Base-by-base conservation (phyloP, 306 rosid species). In the Gleditsia sinensis region DNA sequence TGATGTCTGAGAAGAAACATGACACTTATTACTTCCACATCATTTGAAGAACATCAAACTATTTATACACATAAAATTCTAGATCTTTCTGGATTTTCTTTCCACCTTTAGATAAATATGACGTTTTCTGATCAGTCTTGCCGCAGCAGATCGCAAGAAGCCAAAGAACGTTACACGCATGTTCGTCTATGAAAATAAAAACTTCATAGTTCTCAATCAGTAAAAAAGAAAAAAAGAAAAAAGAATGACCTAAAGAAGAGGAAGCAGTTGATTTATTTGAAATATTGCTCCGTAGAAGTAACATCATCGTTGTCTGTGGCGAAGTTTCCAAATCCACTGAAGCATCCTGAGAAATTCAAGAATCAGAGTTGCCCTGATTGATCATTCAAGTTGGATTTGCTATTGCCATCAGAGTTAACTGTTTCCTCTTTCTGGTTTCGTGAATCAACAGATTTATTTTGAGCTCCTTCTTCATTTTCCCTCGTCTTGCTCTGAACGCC, bases 251-350 rank as follows among this genome's bases (percentile, higher is more conserved):
- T 8, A 17, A 60, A 70, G 53, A 54, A 67, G 64, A 17, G 70
- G 34, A 32, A 49, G 60, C 73, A 81, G 28, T 67, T 69, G 25
- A 55, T 19, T 77, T 63, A 55, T 80, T 33, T 55, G 25, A 57
- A 51, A 61, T 17, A 69, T 88, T 81, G 85, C 90, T 82, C 89
- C 37, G 86, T 78, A 43, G 96, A 80, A 40, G 78, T 61, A 71
- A 24, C 80, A 80, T 79, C 86, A 2, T 51, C 74, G 76, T 43
- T 83, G 83, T 82, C 61, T 88, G 90, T 1, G 88, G 93, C 76
- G 88, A 81, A 72, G 91, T 89, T 53, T 71, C 94, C 86, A 91
- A 78, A 76, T 94, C 86, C 68, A 73, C n/a, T n/a, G n/a, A n/a
- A n/a, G n/a, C 93, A 25, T 88, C 88, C 77, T 74, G 85, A 67